A percentile compares a stretch with the other conserved stretches of the same genome.
Evolutionary conservation across 495 filamentous ascomycete species (phyloP).

Genomic region (Talaromyces borbonicus): DNA sequence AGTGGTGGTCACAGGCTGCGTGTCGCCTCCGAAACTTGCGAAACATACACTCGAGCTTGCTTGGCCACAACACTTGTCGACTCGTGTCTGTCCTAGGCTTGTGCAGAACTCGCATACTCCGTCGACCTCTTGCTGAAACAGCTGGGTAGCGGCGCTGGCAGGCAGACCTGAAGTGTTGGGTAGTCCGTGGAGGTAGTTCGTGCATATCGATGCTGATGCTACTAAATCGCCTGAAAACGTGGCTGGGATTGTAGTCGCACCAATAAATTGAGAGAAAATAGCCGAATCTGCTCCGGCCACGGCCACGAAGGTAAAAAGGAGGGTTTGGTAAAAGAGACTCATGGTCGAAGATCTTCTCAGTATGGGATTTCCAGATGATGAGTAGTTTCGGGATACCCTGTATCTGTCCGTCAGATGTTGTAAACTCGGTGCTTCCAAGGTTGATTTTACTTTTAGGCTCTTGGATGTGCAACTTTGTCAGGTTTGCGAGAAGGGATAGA

Average conservation of each 20-base stretch:
- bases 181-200: constrained; percentile 6
- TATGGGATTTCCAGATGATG: neutral
- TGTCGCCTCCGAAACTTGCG: neutral
- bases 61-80: constrained; percentile 3
- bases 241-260: neutral
- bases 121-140: neutral
- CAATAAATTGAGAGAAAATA: constrained; percentile 7
- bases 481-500: neutral
- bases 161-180: neutral
- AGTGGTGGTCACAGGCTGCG: neutral
- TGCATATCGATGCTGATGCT: neutral
- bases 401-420: neutral
- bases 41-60: constrained; percentile 1
- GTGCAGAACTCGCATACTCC: constrained; percentile 4
- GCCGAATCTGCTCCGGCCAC: neutral
- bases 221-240: neutral
- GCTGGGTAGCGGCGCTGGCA: constrained; percentile 1
- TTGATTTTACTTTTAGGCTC: neutral
- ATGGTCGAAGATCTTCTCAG: neutral
- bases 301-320: neutral
- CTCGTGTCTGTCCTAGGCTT: neutral
- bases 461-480: neutral
- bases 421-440: neutral
- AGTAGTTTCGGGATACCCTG: neutral
- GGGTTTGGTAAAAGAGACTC: neutral